phyloP scores from a whole-genome alignment of 805 yeast genomes.

The Starmera dryadoides region DNA sequence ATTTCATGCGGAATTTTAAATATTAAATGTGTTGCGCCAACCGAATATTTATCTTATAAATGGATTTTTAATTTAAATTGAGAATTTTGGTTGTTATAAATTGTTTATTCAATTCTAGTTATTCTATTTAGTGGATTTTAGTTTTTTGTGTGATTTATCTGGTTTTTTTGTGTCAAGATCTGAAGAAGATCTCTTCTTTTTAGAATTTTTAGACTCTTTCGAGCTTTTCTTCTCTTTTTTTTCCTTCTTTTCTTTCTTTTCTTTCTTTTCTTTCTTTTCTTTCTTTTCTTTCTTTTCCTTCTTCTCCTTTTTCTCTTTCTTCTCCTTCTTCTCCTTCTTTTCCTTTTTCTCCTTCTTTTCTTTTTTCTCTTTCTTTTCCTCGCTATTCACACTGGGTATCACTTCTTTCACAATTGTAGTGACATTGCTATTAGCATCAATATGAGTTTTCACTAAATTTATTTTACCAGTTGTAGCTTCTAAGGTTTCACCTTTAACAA shows the following conservation, averaged over 20 bases:
- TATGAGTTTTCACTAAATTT: not conserved
- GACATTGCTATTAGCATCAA: not conserved
- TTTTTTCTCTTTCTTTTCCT: slow-evolving; percentile 13
- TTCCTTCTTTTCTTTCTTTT: slow-evolving; percentile 20
- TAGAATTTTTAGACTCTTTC: slow-evolving; percentile 16
- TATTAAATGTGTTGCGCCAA: no score
- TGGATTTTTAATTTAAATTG: no score
- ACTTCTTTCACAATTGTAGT: slow-evolving; percentile 7
- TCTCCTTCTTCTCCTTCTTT: slow-evolving; percentile 18
- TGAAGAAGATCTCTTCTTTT: slow-evolving; percentile 3
- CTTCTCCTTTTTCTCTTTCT: slow-evolving; percentile 20
- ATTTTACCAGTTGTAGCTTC: slow-evolving; percentile 60
- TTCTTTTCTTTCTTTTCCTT: slow-evolving; percentile 11
- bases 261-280: slow-evolving; percentile 21
- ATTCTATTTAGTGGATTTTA: not conserved
- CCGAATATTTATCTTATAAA: no score
- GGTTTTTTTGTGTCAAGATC: not conserved
- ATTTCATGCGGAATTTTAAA: no score
- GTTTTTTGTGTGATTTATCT: not conserved
- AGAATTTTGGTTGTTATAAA: no score
- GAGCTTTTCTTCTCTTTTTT: slow-evolving; percentile 17
- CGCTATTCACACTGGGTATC: slow-evolving; percentile 5
- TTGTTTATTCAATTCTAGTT: no score
- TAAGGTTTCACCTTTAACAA: slow-evolving; percentile 81
- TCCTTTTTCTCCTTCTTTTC: slow-evolving; percentile 16